Conservation (phyloP, 805 yeast genomes). For the Lipomyces orientalis region DNA sequence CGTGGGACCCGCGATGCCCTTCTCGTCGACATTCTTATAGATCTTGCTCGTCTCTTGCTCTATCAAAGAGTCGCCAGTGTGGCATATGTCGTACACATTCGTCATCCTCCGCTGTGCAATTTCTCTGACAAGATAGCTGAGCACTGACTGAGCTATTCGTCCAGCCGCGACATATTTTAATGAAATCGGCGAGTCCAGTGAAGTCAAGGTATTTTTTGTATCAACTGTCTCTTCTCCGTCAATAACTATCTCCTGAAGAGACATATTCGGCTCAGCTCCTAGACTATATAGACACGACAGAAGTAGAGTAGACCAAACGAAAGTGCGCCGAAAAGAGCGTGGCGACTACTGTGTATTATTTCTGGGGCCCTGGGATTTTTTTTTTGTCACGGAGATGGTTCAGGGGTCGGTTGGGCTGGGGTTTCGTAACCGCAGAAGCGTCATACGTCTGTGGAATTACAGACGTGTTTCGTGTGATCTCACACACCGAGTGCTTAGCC, state of each 20-base stretch:
- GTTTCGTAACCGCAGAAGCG: neutral
- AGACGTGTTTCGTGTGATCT: neutral
- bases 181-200: slow-evolving; percentile 26
- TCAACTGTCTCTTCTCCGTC: slow-evolving; percentile 17
- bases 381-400: neutral
- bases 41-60: slow-evolving; percentile 61
- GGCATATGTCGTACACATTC: slow-evolving; percentile 57
- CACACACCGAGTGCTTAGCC: neutral
- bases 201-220: slow-evolving; percentile 18
- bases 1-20: slow-evolving; percentile 93
- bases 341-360: neutral
- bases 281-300: neutral
- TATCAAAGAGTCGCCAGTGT: slow-evolving; percentile 79
- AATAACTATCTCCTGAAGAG: slow-evolving; percentile 23
- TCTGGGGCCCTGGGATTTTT: neutral
- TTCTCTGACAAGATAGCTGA: slow-evolving; percentile 17
- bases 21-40: slow-evolving; percentile 67
- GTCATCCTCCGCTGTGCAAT: slow-evolving; percentile 17
- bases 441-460: neutral
- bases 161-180: slow-evolving; percentile 33
- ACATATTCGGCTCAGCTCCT: slow-evolving; percentile 11
- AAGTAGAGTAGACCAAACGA: too few species aligned
- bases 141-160: slow-evolving; percentile 33
- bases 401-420: neutral
- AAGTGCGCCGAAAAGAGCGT: neutral